phyloP scores from a whole-genome alignment of 129 eudicot species.

The Lactuca sativa region DNA sequence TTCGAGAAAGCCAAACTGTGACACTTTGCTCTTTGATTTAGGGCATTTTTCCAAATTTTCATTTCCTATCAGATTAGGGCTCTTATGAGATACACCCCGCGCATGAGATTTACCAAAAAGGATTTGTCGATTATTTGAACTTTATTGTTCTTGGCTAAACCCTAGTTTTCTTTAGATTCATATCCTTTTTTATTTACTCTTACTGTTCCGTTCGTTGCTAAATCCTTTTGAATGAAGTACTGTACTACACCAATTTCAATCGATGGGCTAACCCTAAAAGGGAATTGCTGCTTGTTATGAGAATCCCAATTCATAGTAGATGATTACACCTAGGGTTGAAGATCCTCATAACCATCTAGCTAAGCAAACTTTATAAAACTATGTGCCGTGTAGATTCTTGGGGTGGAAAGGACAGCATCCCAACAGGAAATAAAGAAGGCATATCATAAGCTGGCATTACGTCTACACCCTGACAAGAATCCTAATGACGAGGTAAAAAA shows the following conservation, averaged over 20 bases:
- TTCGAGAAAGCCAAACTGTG: background rate
- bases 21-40: background rate
- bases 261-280: background rate
- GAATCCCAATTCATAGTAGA: background rate
- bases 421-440: constrained; percentile 91
- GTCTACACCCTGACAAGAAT: constrained; percentile 95
- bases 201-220: background rate
- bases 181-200: background rate
- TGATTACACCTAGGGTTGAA: too few species aligned
- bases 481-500: constrained; percentile 75
- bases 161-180: constrained; percentile 2
- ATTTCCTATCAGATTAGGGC: constrained; percentile 8
- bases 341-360: too few species aligned
- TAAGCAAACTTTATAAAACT: background rate
- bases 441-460: constrained; percentile 84
- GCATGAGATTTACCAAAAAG: background rate
- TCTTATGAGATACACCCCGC: background rate
- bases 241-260: background rate
- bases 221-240: background rate
- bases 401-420: constrained; percentile 80
- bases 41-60: constrained; percentile 4
- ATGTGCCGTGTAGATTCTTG: constrained; percentile 61
- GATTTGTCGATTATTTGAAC: background rate
- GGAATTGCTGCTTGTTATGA: too few species aligned
- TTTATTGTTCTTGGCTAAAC: constrained; percentile 4